Conservation (phyloP, 129 eudicot genomes). For the Lactuca sativa region DNA sequence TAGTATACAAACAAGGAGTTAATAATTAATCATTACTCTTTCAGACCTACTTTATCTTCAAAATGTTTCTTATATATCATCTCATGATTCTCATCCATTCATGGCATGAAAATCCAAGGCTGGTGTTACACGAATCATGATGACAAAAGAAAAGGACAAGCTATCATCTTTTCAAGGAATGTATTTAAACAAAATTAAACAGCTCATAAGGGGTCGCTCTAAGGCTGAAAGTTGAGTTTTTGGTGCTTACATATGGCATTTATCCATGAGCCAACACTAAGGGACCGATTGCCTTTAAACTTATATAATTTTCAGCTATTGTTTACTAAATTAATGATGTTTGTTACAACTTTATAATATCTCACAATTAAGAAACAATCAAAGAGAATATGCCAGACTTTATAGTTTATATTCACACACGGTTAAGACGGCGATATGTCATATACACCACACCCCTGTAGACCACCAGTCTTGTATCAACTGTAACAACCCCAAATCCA, state of each 20-base stretch:
- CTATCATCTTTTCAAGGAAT: constrained; percentile 30
- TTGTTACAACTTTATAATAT: too few relatives aligned
- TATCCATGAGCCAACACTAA: constrained; percentile 19
- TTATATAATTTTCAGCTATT: too few relatives aligned
- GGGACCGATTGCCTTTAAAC: too few relatives aligned
- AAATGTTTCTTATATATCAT: not conserved
- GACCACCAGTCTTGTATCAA: not conserved
- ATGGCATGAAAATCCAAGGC: constrained; percentile 18
- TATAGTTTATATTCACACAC: not conserved
- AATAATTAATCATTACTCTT: not conserved
- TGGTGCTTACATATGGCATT: constrained; percentile 29
- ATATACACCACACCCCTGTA: not conserved
- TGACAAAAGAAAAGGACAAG: constrained; percentile 19
- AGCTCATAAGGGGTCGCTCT: constrained; percentile 9
- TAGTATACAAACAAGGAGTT: not conserved
- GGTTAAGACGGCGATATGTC: not conserved
- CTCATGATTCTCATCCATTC: not conserved
- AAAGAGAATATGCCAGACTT: not conserved
- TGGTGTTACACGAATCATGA: constrained; percentile 17
- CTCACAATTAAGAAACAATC: not conserved
- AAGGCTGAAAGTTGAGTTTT: constrained; percentile 18
- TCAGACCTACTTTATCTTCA: not conserved
- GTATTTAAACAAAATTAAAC: not conserved
- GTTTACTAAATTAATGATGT: too few relatives aligned
- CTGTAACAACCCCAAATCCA: not conserved